phyloP scores from a whole-genome alignment of 1,284 basidiomycete genomes.

The Ustilago hordei region DNA sequence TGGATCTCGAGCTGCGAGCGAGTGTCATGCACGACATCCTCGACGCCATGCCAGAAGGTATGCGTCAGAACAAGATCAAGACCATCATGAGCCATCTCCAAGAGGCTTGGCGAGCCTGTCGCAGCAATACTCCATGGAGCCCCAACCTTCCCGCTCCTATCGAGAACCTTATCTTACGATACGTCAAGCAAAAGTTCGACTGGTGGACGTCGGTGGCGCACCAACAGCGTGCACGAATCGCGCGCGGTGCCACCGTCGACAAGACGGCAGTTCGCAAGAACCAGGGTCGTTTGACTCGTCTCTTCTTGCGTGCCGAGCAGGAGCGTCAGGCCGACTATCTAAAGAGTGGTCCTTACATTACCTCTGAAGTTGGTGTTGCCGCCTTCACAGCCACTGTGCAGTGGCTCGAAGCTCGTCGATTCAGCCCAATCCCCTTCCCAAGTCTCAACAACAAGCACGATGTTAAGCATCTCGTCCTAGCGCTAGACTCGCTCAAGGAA shows the following conservation, averaged over 20 bases:
- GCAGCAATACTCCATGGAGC: constrained; percentile 98
- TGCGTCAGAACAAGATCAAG: constrained; percentile 99
- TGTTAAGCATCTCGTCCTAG: constrained; percentile 67
- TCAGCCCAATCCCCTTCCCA: constrained; percentile 69
- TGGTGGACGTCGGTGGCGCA: constrained; percentile 97
- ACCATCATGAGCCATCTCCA: constrained; percentile 97
- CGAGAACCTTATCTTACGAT: constrained; percentile 98
- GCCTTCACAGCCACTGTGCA: constrained; percentile 69
- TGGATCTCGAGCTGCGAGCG: constrained; percentile 95
- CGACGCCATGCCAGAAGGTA: constrained; percentile 93
- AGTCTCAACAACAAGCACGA: constrained; percentile 69
- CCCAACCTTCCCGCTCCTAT: constrained; percentile 98
- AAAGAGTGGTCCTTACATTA: constrained; percentile 69
- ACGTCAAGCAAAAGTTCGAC: constrained; percentile 99
- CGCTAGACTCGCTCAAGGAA: constrained; percentile 69
- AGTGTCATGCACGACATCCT: constrained; percentile 99
- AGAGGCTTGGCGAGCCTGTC: constrained; percentile 96
- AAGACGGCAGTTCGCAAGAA: constrained; percentile 99
- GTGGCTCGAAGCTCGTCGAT: constrained; percentile 68
- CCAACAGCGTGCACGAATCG: constrained; percentile 92
- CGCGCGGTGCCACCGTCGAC: constrained; percentile 97
- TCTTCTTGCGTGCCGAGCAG: constrained; percentile 69
- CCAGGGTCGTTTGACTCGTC: constrained; percentile 85
- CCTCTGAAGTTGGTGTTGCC: constrained; percentile 67
- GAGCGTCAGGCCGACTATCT: constrained; percentile 69